Conservation (phyloP, 305 asterid species). For the Rubia occidens region DNA sequence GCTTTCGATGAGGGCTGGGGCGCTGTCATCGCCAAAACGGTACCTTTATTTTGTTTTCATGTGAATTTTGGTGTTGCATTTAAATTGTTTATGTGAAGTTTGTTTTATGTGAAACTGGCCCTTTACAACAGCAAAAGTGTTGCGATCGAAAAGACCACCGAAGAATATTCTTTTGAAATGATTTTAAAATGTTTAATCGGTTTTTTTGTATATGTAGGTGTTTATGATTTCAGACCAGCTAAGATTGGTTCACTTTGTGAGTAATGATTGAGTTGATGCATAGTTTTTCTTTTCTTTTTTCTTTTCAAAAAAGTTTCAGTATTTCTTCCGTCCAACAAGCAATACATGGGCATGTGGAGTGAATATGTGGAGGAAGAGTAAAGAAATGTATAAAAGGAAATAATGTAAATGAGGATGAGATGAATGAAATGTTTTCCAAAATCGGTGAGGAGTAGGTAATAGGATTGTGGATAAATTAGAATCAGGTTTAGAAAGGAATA, state of each 20-base stretch:
- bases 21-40: conserved; percentile 96
- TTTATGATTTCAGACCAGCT: neutral
- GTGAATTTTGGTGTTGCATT: neutral
- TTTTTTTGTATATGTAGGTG: neutral
- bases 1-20: conserved; percentile 99
- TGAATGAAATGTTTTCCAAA: too few species aligned
- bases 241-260: neutral
- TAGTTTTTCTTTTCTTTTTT: too few species aligned
- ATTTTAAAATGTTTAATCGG: neutral
- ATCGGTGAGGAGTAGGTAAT: too few species aligned
- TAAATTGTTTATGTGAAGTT: neutral
- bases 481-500: too few species aligned
- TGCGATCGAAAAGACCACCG: neutral
- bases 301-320: too few species aligned
- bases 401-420: too few species aligned
- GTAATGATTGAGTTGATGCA: neutral
- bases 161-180: neutral
- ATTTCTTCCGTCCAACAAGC: too few species aligned
- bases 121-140: neutral
- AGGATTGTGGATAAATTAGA: too few species aligned
- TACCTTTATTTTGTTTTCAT: conserved; percentile 13
- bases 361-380: too few species aligned
- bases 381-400: too few species aligned
- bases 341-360: too few species aligned
- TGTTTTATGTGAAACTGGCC: neutral